Conservation (phyloP, 2,329 filamentous ascomycete genomes). For the Penicillium sp. region DNA sequence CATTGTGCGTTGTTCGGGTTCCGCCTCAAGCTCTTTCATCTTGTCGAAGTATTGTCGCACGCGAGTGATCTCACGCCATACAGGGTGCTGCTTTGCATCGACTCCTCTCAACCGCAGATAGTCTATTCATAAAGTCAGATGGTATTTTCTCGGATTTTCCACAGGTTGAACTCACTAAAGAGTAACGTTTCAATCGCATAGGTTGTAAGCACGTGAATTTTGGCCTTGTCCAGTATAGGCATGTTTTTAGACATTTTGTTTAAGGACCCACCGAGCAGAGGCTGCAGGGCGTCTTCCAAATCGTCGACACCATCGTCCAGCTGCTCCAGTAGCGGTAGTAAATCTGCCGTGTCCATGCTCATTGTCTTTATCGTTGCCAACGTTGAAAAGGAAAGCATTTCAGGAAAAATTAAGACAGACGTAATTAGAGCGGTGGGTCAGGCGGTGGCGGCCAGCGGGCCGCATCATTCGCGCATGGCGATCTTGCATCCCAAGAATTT, state of each 20-base stretch:
- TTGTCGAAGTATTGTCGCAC: conserved; percentile 91
- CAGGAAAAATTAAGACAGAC: conserved; percentile 18
- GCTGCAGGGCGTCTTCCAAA: conserved; percentile 65
- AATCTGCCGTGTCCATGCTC: conserved; percentile 51
- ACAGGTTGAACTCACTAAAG: conserved; percentile 57
- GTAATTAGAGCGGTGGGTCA: conserved; percentile 15
- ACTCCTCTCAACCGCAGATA: conserved; percentile 72
- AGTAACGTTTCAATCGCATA: conserved; percentile 88
- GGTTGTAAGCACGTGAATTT: conserved; percentile 79
- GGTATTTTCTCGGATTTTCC: not conserved
- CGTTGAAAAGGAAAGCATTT: conserved; percentile 3
- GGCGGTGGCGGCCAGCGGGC: conserved; percentile 14
- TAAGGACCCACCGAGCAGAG: conserved; percentile 63
- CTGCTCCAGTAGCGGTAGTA: conserved; percentile 63
- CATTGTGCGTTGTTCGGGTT: conserved; percentile 52
- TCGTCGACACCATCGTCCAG: conserved; percentile 74
- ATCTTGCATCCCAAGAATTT: conserved; percentile 3
- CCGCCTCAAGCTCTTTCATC: conserved; percentile 69
- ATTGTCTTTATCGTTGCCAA: conserved; percentile 6
- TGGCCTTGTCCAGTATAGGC: conserved; percentile 89
- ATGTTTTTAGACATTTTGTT: conserved; percentile 67
- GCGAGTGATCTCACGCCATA: conserved; percentile 78
- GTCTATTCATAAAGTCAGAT: conserved; percentile 41
- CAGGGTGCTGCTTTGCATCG: conserved; percentile 74
- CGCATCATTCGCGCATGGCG: conserved; percentile 7